Base-by-base conservation (phyloP, 1,139 yeast genomes). In the Magnusiomyces suaveolens region DNA sequence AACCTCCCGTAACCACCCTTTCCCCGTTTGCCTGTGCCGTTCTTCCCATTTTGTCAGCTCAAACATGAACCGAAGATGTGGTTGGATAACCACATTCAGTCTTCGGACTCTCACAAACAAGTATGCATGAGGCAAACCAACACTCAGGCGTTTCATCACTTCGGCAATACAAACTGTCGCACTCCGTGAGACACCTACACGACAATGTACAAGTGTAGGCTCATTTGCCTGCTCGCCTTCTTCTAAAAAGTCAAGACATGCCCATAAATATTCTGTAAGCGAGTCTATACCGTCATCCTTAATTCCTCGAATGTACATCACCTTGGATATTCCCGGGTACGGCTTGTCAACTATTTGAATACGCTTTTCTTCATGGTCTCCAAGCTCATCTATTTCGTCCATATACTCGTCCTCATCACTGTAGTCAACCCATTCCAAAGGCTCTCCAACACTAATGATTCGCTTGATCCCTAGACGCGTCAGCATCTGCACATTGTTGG, bases 131-230 rank as follows among this genome's bases (percentile, higher is more conserved):
- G 89, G 77, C 46, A 89, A 70, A 49, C 82, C 81, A 57, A 87
- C 74, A 32, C 79, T 73, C 56, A 82, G 72, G 52, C 87, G 72
- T 60, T 81, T 83, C 95, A 89, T 88, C 56, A 87, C 84, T 64
- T 87, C 90, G 2, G 97, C 96, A 60, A 89, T 87, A 61, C 95
- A 85, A 44, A 90, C 85, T 0, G 95, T 83, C 0, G 96, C 97
- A 24, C 94, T 84, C 55, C 97, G 74, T 0, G 95, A 87, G 2
- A 89, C 97, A 0, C 97, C 97, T 55, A 87, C 95, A 64, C 88
- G 83, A 66, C 97, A 89, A 66, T 89, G 96, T 20, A 87, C 88
- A 54, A 89, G 71, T 0, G 87, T 83, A 43, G 76, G 80, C 48
- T 75, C 79, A 33, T 63, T 61, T 1, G 64, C 60, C 33, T 66